A percentile compares a stretch with the other conserved stretches of the same genome.
phyloP scores from a whole-genome alignment of 2,329 filamentous ascomycete species.

The Fusarium sterilihyphosum region DNA sequence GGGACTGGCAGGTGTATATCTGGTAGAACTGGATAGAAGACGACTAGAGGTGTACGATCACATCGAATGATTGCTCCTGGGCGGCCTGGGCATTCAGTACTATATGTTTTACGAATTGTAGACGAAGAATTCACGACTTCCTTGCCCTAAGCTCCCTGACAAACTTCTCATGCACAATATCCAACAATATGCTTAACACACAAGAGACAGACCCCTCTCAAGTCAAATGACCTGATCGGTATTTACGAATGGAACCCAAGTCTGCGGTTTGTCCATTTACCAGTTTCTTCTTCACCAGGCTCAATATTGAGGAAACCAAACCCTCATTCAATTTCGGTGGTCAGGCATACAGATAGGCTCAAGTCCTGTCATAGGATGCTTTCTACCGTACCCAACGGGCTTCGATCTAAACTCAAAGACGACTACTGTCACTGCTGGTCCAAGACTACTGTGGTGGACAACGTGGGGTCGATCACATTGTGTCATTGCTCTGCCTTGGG shows the following conservation, averaged over 20 bases:
- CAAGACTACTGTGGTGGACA: neutral
- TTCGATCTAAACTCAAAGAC: neutral
- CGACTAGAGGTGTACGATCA: neutral
- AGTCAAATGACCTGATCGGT: neutral
- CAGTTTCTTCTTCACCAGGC: neutral
- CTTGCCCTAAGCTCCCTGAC: neutral
- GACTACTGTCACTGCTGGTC: neutral
- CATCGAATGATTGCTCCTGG: neutral
- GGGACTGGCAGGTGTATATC: neutral
- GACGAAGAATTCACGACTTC: neutral
- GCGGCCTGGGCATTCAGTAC: neutral
- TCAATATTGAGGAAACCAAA: neutral
- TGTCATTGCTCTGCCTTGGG: neutral
- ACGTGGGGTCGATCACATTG: neutral
- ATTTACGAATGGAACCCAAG: neutral
- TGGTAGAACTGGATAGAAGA: neutral
- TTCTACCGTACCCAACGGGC: neutral
- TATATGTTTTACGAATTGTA: slow-evolving; percentile 5
- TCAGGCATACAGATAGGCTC: neutral
- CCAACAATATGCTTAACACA: neutral
- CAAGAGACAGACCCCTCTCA: neutral
- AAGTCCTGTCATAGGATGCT: neutral
- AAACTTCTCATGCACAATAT: neutral
- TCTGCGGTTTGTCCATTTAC: neutral
- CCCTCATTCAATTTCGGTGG: neutral